These are phyloP conservation scores for Diaporthe velutina DNA, from an alignment of 2,329 filamentous ascomycete species.

Conservation along the genomic window DNA sequence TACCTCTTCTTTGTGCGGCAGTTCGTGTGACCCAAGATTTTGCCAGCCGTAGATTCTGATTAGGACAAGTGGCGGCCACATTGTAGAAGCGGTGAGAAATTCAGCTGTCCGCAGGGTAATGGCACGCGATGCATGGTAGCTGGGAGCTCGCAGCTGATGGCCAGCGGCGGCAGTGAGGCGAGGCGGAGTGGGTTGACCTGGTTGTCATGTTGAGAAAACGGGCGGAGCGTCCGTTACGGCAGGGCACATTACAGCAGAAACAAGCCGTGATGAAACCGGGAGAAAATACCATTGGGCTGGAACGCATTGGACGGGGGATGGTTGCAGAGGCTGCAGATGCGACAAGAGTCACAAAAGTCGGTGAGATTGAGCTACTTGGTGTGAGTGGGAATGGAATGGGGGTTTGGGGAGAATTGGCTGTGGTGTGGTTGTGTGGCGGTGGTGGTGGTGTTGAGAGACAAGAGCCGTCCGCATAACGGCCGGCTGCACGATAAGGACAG, in stretches of 20 bases:
- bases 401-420: constrained; percentile 18
- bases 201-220: neutral
- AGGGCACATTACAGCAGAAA: neutral
- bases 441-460: constrained; percentile 22
- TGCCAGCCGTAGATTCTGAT: neutral
- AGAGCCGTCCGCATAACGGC: constrained; percentile 22
- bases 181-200: neutral
- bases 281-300: constrained; percentile 2
- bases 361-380: constrained; percentile 32
- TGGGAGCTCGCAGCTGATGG: constrained; percentile 8
- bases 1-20: neutral
- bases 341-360: constrained; percentile 37
- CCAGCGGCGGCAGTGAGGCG: neutral
- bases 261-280: neutral
- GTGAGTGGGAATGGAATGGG: constrained; percentile 29
- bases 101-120: neutral
- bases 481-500: constrained; percentile 25
- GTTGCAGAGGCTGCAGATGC: constrained; percentile 31
- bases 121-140: neutral
- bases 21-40: neutral
- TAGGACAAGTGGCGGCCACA: neutral
- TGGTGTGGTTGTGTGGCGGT: neutral
- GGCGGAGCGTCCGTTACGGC: constrained; percentile 7
- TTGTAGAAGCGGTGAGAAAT: constrained; percentile 8
- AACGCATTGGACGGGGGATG: constrained; percentile 9